Base-by-base conservation (phyloP, 805 yeast genomes). In the Hanseniaspora clermontiae region DNA sequence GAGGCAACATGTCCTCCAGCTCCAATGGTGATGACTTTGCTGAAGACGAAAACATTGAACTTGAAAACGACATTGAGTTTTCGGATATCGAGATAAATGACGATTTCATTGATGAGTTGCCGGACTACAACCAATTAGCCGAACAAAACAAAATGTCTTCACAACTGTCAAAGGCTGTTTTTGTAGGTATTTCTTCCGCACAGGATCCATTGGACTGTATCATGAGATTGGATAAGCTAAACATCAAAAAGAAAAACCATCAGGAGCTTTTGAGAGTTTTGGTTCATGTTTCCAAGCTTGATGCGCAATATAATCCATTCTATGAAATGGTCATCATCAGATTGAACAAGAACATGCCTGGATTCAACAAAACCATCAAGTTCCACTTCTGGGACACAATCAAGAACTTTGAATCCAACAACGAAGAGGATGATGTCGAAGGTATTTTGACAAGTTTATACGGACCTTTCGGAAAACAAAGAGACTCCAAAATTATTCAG, bases 101-200 rank as follows among this genome's bases (percentile, higher is more conserved):
- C 60, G 89, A 81, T 57, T 70, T 83, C 10, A 70, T 84, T 14
- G 95, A 82, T 60, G 72, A 74, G 42, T 79, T 84, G 0, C 93
- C 95, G 5, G 87, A 90, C 65, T 90, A 96, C 96, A 69, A 82
- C 64, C 90, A 84, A 59, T 72, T 93, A 40, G 97, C 98, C 3
- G 78, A 77, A 61, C 73, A 80, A 42, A 96, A 90, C 65, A 73
- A 97, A 60, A 90, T 93, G 95, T 93, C 95, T 68, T 91, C 97
- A 0, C 97, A 90, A 66, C 78, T 93, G 38, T 82, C 98, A 70
- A 77, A 96, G 55, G 97, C 97, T 1, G 84, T 93, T 17, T 93
- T 93, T 64, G 81, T 95, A 27, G 87, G 95, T 39, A 81, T 93
- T 9, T 90, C 95, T 96, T 89, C 97, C 2, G 93, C 96, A 5